Percentiles rank a stretch among this genome's conserved stretches.
These are phyloP conservation scores for Torrubiella hemipterigena DNA, from an alignment of 2,329 filamentous ascomycete species.

Conservation along the genomic window DNA sequence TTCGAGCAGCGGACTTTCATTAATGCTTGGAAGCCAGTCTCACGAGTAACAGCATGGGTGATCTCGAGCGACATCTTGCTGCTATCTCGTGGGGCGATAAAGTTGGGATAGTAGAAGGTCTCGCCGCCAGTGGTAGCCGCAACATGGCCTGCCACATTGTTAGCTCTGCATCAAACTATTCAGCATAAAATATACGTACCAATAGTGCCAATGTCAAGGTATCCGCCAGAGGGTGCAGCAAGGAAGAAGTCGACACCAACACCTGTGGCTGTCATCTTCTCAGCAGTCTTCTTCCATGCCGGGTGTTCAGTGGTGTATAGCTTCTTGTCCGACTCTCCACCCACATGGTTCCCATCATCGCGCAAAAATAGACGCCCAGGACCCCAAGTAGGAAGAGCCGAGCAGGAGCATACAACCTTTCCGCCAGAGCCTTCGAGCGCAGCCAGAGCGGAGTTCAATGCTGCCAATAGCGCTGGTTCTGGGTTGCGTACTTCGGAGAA, in stretches of 20 bases:
- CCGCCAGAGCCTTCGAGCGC: conserved; percentile 80
- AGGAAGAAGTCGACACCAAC: conserved; percentile 92
- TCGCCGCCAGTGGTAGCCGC: conserved; percentile 87
- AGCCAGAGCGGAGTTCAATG: conserved; percentile 71
- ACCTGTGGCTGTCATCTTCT: conserved; percentile 77
- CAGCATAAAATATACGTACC: conserved; percentile 34
- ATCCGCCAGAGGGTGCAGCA: conserved; percentile 78
- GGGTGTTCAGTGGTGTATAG: conserved; percentile 84
- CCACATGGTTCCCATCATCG: conserved; percentile 77
- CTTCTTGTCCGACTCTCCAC: conserved; percentile 84
- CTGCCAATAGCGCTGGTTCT: conserved; percentile 76
- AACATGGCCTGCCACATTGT: conserved; percentile 51
- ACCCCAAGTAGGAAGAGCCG: conserved; percentile 83
- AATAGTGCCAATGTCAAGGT: conserved; percentile 86
- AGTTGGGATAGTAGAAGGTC: conserved; percentile 94
- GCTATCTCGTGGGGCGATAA: conserved; percentile 74
- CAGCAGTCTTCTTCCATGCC: conserved; percentile 73
- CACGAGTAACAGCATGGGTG: conserved; percentile 71
- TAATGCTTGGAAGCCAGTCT: conserved; percentile 88
- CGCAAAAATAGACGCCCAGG: conserved; percentile 75
- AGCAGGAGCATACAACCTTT: conserved; percentile 80
- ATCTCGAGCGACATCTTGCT: conserved; percentile 78
- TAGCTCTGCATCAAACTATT: conserved; percentile 7
- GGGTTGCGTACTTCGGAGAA: conserved; percentile 84
- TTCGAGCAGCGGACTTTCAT: conserved; percentile 99